phyloP scores from a whole-genome alignment of 306 rosid species.

The Abrus precatorius region DNA sequence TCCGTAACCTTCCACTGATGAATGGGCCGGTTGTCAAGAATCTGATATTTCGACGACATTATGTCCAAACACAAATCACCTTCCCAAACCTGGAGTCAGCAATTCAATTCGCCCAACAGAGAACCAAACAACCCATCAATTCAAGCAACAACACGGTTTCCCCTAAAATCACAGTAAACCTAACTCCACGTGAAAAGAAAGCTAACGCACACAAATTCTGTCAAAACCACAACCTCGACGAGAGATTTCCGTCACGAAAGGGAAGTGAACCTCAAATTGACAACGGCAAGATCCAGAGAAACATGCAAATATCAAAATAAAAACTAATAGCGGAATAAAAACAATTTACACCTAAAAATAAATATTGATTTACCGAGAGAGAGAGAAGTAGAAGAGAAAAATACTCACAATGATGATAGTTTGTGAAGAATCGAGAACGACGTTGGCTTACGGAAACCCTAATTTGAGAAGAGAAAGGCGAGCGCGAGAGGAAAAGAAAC shows the following conservation, averaged over 20 bases:
- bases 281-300: not conserved
- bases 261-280: not conserved
- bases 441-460: conserved; percentile 72
- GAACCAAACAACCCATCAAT: conserved; percentile 21
- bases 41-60: conserved; percentile 81
- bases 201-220: not conserved
- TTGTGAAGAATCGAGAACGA: conserved; percentile 36
- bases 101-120: conserved; percentile 15
- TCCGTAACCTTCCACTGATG: conserved; percentile 95
- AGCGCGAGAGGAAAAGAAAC: conserved; percentile 59
- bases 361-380: not conserved
- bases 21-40: conserved; percentile 78
- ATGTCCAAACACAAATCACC: conserved; percentile 55
- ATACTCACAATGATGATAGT: conserved; percentile 62
- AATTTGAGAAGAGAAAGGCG: conserved; percentile 66
- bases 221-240: not conserved
- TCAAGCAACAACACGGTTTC: not conserved
- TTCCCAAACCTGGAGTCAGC: conserved; percentile 51
- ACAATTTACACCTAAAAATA: not conserved
- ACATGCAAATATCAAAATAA: conserved; percentile 7
- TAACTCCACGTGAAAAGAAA: not conserved
- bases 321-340: not conserved
- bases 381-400: not conserved
- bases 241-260: not conserved
- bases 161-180: conserved; percentile 15